Percentiles rank a stretch among this genome's conserved stretches.
These are phyloP conservation scores for Ophiostoma novo-ulmi DNA, from an alignment of 2,329 filamentous ascomycete genomes.

Conservation along the genomic window DNA sequence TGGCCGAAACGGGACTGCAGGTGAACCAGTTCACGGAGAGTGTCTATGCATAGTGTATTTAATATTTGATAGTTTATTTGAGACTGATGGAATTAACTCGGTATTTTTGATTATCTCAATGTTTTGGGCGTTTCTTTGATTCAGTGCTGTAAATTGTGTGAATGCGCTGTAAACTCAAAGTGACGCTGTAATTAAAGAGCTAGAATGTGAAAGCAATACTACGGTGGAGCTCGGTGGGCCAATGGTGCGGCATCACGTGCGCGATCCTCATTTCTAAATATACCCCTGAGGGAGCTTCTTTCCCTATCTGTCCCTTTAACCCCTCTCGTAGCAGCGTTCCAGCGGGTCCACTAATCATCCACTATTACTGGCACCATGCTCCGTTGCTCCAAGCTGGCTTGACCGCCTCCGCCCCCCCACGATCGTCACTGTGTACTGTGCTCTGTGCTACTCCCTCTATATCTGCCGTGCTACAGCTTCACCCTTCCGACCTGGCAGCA, in stretches of 20 bases:
- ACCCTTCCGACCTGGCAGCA: neutral
- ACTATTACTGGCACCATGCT: neutral
- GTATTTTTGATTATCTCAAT: no score
- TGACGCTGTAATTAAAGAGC: neutral
- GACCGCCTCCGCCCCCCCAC: constrained; percentile 6
- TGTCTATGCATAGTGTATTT: constrained; percentile 59
- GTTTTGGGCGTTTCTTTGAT: no score
- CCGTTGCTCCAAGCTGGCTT: neutral
- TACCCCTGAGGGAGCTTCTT: neutral
- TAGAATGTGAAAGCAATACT: neutral
- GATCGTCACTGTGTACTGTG: neutral
- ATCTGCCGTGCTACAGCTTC: neutral
- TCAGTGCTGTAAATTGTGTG: neutral
- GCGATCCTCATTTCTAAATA: neutral
- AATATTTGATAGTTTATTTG: no score
- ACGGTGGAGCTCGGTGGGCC: neutral
- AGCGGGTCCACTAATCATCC: neutral
- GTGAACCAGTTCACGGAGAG: constrained; percentile 85
- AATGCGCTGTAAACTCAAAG: neutral
- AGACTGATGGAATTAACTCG: neutral
- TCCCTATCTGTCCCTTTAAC: neutral
- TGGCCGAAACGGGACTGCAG: constrained; percentile 84
- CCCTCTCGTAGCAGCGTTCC: neutral
- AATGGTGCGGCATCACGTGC: constrained; percentile 25
- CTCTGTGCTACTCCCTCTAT: neutral